Evolutionary conservation across 1,284 basidiomycete genomes (phyloP).

Genomic region (Austroboletus rostrupii): DNA sequence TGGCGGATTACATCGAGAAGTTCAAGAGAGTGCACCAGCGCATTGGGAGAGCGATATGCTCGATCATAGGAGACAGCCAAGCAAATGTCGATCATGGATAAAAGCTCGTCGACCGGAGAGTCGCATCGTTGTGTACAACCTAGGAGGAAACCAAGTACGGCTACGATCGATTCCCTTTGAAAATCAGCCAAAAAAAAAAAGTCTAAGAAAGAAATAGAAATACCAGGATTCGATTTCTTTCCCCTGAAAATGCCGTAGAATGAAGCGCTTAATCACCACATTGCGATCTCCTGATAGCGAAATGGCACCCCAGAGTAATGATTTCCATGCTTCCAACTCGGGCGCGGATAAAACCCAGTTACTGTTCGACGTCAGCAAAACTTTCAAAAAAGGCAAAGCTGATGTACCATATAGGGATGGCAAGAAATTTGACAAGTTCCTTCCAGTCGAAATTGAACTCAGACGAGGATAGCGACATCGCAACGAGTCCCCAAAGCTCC

Average conservation of each 20-base stretch:
- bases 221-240: constrained; percentile 24
- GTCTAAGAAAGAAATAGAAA: neutral
- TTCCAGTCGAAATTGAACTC: constrained; percentile 30
- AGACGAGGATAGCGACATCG: constrained; percentile 18
- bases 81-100: constrained; percentile 24
- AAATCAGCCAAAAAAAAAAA: constrained; percentile 7
- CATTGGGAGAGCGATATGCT: constrained; percentile 22
- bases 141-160: constrained; percentile 21
- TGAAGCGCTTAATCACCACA: constrained; percentile 20
- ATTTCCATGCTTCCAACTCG: constrained; percentile 40
- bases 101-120: constrained; percentile 14
- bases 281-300: constrained; percentile 14
- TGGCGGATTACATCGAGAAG: constrained; percentile 34
- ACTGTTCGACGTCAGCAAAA: constrained; percentile 26
- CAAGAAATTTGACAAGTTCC: constrained; percentile 40
- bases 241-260: constrained; percentile 22
- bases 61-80: constrained; percentile 35
- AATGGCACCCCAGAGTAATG: constrained; percentile 29
- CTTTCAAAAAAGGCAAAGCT: neutral
- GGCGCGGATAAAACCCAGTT: constrained; percentile 38
- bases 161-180: constrained; percentile 19
- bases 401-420: constrained; percentile 43
- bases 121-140: constrained; percentile 3
- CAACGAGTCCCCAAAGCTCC: constrained; percentile 33
- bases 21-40: constrained; percentile 29